Conservation (phyloP, 225 moss, liverwort and hornwort genomes). For the Pleurozium schreberi region DNA sequence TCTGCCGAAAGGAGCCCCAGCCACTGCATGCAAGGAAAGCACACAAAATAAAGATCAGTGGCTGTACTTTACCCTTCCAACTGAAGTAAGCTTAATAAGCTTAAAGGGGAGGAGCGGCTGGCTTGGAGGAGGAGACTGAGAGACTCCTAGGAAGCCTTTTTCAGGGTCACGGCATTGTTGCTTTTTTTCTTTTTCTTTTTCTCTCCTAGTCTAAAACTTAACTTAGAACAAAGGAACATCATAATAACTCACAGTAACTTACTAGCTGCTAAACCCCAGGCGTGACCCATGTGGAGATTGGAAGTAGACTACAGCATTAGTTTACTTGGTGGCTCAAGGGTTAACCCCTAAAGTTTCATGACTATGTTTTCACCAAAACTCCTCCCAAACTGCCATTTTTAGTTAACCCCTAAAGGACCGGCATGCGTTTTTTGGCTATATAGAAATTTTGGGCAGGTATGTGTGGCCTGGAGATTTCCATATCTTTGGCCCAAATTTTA, state of each 20-base stretch:
- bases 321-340: not conserved
- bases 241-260: not conserved
- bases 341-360: too few relatives aligned
- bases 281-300: not conserved
- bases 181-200: too few relatives aligned
- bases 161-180: too few relatives aligned
- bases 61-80: not conserved
- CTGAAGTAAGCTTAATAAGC: too few relatives aligned
- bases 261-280: not conserved
- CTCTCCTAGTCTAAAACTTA: not conserved
- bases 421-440: too few relatives aligned
- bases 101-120: too few relatives aligned
- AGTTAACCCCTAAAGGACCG: not conserved
- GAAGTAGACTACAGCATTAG: too few relatives aligned
- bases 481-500: too few relatives aligned
- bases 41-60: not conserved
- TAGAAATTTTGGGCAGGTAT: too few relatives aligned
- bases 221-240: not conserved
- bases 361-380: too few relatives aligned
- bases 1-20: not conserved
- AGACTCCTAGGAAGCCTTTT: not conserved
- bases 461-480: too few relatives aligned
- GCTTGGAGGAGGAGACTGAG: too few relatives aligned
- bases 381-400: not conserved
- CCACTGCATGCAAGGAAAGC: not conserved